Conservation (phyloP, 164 flowering plant species). For the Piper longum region DNA sequence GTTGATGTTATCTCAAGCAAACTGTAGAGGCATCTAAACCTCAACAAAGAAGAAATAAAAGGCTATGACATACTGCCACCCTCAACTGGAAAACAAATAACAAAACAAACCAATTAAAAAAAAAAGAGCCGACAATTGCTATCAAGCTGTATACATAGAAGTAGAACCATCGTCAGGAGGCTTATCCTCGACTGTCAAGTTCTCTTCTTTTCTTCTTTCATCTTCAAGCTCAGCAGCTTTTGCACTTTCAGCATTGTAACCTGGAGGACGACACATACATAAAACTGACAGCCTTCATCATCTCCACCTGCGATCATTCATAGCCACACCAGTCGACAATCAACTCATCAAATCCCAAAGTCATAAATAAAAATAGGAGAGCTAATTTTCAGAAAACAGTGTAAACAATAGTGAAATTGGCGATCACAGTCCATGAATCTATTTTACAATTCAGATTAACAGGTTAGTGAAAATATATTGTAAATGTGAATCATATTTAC, state of each 20-base stretch:
- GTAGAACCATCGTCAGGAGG: conserved; percentile 4
- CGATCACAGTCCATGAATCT: no score
- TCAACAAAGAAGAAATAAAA: not conserved
- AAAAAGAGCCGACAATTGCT: not conserved
- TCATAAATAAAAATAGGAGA: not conserved
- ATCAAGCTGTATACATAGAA: not conserved
- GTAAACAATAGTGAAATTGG: no score
- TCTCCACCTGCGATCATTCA: conserved; percentile 42
- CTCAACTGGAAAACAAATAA: not conserved
- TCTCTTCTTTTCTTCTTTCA: conserved; percentile 33
- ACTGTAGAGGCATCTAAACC: not conserved
- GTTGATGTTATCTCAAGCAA: not conserved
- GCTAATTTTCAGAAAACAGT: no score
- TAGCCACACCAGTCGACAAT: no score
- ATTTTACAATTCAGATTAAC: no score
- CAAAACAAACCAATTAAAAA: not conserved
- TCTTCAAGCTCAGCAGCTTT: conserved; percentile 90
- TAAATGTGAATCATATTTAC: no score
- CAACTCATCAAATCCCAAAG: not conserved
- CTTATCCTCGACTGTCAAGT: conserved; percentile 13
- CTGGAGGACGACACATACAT: conserved; percentile 99
- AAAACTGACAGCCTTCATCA: conserved; percentile 95
- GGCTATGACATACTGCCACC: no score
- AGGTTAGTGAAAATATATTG: no score
- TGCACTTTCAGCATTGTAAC: conserved; percentile 91